Evolutionary conservation across 2,329 filamentous ascomycete species (phyloP).

Genomic region (Mycocentrospora acerina): DNA sequence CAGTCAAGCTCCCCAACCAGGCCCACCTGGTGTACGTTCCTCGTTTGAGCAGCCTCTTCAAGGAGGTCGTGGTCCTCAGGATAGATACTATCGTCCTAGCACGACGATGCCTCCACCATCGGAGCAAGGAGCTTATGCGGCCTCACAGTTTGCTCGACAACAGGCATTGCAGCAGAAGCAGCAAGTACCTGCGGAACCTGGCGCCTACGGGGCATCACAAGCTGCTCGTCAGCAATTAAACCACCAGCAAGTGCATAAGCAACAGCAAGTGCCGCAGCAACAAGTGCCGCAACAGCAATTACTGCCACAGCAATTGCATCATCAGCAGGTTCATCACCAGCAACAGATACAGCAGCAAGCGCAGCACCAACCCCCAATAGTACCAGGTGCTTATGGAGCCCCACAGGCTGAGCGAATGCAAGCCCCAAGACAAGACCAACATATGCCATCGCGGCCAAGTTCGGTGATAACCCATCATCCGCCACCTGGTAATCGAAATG

Average conservation of each 20-base stretch:
- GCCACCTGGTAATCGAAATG: constrained; percentile 13
- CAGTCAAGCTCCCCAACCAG: constrained; percentile 6
- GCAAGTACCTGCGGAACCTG: constrained; percentile 6
- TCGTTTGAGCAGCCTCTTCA: constrained; percentile 8
- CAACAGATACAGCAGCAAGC: constrained; percentile 17
- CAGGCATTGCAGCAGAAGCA: constrained; percentile 7
- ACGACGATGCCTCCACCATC: constrained; percentile 3
- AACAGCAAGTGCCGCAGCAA: constrained; percentile 3
- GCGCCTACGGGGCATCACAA: constrained; percentile 1
- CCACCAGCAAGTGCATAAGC: constrained; percentile 6
- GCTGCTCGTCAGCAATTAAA: constrained; percentile 9
- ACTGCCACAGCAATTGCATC: neutral
- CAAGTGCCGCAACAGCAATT: neutral
- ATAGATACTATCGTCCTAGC: constrained; percentile 30
- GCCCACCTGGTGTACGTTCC: constrained; percentile 1
- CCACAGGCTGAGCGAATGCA: constrained; percentile 7
- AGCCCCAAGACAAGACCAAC: constrained; percentile 5
- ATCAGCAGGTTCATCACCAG: neutral
- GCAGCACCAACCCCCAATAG: constrained; percentile 7
- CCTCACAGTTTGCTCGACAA: constrained; percentile 15
- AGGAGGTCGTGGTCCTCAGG: constrained; percentile 11
- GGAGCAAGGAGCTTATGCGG: constrained; percentile 18
- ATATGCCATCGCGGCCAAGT: no score
- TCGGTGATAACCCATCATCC: constrained; percentile 3
- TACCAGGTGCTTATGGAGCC: constrained; percentile 6